A percentile compares a stretch with the other conserved stretches of the same genome.
Conservation (phyloP, 2,329 filamentous ascomycete genomes). For the Hypoxylon sp. region DNA sequence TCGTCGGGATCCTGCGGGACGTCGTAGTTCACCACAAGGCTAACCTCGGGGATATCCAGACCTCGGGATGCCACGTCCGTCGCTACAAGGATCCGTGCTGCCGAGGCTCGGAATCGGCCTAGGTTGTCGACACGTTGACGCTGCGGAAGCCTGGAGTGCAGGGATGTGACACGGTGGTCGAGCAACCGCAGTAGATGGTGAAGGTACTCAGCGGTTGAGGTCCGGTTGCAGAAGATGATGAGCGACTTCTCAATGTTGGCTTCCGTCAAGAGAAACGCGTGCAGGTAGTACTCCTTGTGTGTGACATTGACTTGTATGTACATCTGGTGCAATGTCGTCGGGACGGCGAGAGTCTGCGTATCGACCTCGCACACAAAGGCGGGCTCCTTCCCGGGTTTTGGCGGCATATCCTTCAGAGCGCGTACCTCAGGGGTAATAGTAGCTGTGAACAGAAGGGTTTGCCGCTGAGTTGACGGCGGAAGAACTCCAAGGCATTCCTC, state of each 20-base stretch:
- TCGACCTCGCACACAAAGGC: conserved; percentile 93
- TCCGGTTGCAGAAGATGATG: conserved; percentile 97
- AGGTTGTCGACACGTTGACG: conserved; percentile 89
- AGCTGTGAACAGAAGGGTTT: conserved; percentile 95
- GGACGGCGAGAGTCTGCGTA: conserved; percentile 81
- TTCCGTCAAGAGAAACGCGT: conserved; percentile 86
- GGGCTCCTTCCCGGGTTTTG: conserved; percentile 77
- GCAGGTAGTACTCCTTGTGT: conserved; percentile 94
- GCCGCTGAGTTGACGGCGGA: conserved; percentile 82
- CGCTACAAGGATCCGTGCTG: conserved; percentile 90
- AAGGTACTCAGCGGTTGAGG: conserved; percentile 87
- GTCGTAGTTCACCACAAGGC: conserved; percentile 94
- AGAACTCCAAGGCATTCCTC: conserved; percentile 88
- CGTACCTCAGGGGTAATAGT: conserved; percentile 94
- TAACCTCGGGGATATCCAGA: conserved; percentile 94
- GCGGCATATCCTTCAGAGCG: conserved; percentile 83
- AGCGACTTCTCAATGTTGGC: conserved; percentile 80
- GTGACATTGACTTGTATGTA: conserved; percentile 92
- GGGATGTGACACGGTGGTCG: conserved; percentile 88
- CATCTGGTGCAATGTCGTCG: conserved; percentile 83
- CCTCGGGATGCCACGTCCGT: conserved; percentile 96
- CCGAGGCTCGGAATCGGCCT: conserved; percentile 89
- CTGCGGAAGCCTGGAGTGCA: conserved; percentile 91
- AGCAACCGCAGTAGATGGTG: conserved; percentile 90
- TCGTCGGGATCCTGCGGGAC: conserved; percentile 96